Base-by-base conservation (phyloP, 306 rosid genomes). In the Casuarina cunninghamiana region DNA sequence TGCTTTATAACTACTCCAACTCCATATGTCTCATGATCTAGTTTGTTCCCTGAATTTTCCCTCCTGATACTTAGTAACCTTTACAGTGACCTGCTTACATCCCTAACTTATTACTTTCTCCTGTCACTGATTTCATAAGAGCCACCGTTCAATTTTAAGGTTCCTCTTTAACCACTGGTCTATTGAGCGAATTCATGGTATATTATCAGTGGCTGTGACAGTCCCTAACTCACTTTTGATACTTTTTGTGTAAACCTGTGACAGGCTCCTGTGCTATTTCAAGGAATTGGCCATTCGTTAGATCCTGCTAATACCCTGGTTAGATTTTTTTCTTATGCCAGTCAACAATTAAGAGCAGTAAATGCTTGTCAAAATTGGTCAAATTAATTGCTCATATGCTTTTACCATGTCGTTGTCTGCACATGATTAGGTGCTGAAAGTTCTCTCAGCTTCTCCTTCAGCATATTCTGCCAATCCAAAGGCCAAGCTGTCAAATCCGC, bases 261-360 rank as follows among this genome's bases (percentile, higher is more conserved):
- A 83, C 93, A 95, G 99, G 99, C 97, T 79, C 99, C 99, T 39
- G 91, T 93, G 48, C 97, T 95, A 83, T 95, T 95, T 81, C 93
- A 91, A 73, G 99, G 99, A 77, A 87, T 95, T 81, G 97, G 91
- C 75, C 99, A 95, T 80, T 87, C 97, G 12, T 71, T 95, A 71
- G 93, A 88, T 80, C 90, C 97, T 77, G 79, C 94, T 75, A 95
- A 87, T 84, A 93, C 84, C 82, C 82, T 95, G 99, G 99, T 95
- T 88, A 86, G 84, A n/a, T 65, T 54, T 81, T 51, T 69, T 80
- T 80, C 49, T 45, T 72, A 46, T 54, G 71, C 74, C 4, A 37
- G 65, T 51, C 69, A 16, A 77, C 74, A 83, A 53, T 49, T 38
- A 65, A 16, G 39, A 53, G 54, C 51, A 51, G 41, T 43, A 66